Evolutionary conservation across 176 grass and related monocot species (phyloP).

Genomic region (Eleusine coracana): DNA sequence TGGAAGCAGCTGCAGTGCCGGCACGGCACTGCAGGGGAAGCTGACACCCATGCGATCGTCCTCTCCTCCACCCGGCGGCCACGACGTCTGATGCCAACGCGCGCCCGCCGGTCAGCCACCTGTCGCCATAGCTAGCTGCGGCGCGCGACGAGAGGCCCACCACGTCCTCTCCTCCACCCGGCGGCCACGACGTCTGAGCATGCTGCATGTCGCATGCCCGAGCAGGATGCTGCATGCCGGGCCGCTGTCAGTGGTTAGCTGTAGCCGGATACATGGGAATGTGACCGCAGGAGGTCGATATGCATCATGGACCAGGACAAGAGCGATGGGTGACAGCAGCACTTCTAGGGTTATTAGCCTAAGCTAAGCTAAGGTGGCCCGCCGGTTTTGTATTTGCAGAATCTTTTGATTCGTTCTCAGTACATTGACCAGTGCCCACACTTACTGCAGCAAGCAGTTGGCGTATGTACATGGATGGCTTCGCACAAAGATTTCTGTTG

Average conservation of each 20-base stretch:
- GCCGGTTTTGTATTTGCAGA: neutral
- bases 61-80: neutral
- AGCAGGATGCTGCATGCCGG: neutral
- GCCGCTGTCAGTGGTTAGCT: slow-evolving; percentile 13
- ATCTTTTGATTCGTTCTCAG: slow-evolving; percentile 30
- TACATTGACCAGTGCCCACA: slow-evolving; percentile 23
- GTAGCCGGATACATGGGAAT: slow-evolving; percentile 39
- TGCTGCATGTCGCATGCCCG: no score
- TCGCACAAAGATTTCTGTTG: neutral
- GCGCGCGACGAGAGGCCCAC: neutral
- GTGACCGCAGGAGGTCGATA: neutral
- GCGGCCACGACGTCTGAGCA: no score
- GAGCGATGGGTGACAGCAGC: no score
- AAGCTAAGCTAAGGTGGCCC: neutral
- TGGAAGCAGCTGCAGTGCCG: slow-evolving; percentile 22
- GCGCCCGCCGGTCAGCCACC: slow-evolving; percentile 20
- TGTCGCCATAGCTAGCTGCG: neutral
- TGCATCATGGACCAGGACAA: no score
- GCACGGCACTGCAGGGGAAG: slow-evolving; percentile 21
- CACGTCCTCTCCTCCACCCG: no score
- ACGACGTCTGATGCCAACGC: neutral
- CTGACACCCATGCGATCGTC: neutral
- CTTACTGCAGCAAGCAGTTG: neutral
- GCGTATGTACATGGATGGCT: neutral
- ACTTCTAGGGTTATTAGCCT: neutral